Base-by-base conservation (phyloP, 768 basidiomycete species). In the Boletus pseudopeckii region DNA sequence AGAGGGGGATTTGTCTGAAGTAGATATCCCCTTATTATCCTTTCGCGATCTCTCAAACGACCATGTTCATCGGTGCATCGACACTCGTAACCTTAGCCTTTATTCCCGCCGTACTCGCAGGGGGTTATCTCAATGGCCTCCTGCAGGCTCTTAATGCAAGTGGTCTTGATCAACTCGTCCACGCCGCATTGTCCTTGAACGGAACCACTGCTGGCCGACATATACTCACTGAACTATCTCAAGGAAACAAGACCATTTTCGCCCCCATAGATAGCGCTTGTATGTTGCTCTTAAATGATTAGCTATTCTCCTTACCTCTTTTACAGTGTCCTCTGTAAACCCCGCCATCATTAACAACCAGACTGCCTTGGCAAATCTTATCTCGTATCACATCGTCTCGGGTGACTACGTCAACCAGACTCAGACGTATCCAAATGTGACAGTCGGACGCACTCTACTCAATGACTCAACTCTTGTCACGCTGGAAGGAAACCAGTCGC, bases 391-490 rank as follows among this genome's bases (percentile, higher is more conserved):
- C 64, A 66, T 85, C 55, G 72, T 85, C 8, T 60, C 74, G 44
- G 82, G 83, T 24, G 73, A 81, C 54, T 78, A 83, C 65, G 53
- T 71, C 40, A 72, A 76, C 5, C 55, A 70, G 10, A 72, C 76
- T n/a, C 68, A 71, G 11, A 65, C 69, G 15, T 79, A 71, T 52
- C 85, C 86, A 2, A 81, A 80, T 59, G 74, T 77, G 57, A 87
- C 86, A 0, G 69, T 90, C 50, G 84, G 83, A 2, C 78, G 84
- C 38, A 85, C 87, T 0, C 70, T 84, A n/a, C 74, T 88, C 40
- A 79, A 77, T 40, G 75, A 79, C 37, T 61, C 77, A 0, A 53
- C 71, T 0, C 65, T 77, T 28, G 80, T 85, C 8, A 66, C 62
- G 20, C 78, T 89, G 0, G 85, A 86, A 59, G 86, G 79, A 7